Evolutionary conservation across 1,139 yeast species (phyloP).

Genomic region (Wickerhamiella infanticola): DNA sequence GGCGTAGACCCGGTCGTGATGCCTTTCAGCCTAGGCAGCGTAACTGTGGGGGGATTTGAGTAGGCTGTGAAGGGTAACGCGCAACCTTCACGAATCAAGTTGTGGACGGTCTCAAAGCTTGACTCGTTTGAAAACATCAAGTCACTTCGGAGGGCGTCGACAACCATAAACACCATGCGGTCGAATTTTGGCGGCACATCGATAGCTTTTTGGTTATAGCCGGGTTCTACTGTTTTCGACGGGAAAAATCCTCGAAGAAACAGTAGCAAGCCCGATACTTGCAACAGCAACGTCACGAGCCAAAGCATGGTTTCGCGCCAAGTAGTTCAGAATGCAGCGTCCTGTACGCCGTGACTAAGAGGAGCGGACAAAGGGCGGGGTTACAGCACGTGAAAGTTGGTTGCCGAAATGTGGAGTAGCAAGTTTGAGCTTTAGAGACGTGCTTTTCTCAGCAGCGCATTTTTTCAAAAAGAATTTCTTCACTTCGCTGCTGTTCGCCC

Average conservation of each 20-base stretch:
- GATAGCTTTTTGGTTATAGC: slow-evolving; percentile 23
- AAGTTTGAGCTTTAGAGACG: too few relatives aligned
- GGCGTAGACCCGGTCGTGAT: slow-evolving; percentile 91
- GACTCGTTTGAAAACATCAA: slow-evolving; percentile 49
- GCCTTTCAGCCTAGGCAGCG: slow-evolving; percentile 85
- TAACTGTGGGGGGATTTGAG: slow-evolving; percentile 93
- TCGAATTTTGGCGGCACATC: slow-evolving; percentile 38
- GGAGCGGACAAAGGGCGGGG: too few relatives aligned
- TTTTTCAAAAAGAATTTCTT: too few relatives aligned
- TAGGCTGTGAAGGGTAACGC: slow-evolving; percentile 85
- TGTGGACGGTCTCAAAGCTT: slow-evolving; percentile 52
- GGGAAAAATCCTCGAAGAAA: slow-evolving; percentile 85
- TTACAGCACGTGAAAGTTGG: too few relatives aligned
- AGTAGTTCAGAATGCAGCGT: not conserved
- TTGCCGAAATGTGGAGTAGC: too few relatives aligned
- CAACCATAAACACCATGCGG: slow-evolving; percentile 62
- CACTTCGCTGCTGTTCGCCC: not conserved
- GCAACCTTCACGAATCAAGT: slow-evolving; percentile 43
- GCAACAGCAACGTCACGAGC: slow-evolving; percentile 19
- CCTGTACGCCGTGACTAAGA: too few relatives aligned
- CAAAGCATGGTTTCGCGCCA: not conserved
- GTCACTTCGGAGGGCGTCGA: slow-evolving; percentile 87
- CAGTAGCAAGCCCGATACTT: slow-evolving; percentile 38
- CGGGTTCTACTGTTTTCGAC: slow-evolving; percentile 56
- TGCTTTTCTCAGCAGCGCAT: too few relatives aligned